These are phyloP conservation scores for Pseudopediastrum boryanum DNA, from an alignment of 139 green algal species.

Conservation along the genomic window DNA sequence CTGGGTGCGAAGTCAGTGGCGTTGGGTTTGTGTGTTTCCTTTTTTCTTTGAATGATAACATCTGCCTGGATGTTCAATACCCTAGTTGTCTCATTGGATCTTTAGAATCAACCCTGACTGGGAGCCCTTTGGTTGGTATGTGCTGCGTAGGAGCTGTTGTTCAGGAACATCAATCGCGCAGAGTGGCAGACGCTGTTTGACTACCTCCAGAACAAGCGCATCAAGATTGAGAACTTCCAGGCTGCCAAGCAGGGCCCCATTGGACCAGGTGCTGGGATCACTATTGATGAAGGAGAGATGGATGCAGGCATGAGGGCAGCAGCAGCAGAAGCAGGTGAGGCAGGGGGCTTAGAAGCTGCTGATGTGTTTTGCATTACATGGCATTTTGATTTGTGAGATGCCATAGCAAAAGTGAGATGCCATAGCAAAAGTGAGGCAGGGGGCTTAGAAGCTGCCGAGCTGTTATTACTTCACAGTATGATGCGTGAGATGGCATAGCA, in stretches of 20 bases:
- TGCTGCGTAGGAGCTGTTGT: slow-evolving; percentile 67
- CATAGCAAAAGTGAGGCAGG: no score
- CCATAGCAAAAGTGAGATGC: no score
- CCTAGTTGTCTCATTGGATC: no score
- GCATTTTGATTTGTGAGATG: background rate
- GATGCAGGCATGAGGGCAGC: slow-evolving; percentile 56
- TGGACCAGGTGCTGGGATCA: slow-evolving; percentile 36
- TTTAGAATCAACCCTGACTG: no score
- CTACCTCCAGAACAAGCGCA: slow-evolving; percentile 87
- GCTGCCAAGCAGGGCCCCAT: slow-evolving; percentile 71
- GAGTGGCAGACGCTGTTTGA: slow-evolving; percentile 94
- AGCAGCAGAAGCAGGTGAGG: slow-evolving; percentile 43
- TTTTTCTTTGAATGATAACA: no score
- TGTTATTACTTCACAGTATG: no score
- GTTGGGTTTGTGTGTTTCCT: no score
- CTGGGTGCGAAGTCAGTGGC: no score
- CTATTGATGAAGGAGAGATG: slow-evolving; percentile 66
- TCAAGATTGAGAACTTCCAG: slow-evolving; percentile 88
- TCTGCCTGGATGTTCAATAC: no score
- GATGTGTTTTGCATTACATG: slow-evolving; percentile 49
- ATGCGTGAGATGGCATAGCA: no score
- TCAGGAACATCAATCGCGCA: slow-evolving; percentile 84
- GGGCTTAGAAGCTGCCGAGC: no score
- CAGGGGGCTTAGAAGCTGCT: slow-evolving; percentile 65
- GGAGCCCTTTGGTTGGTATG: no score